Base-by-base conservation (phyloP, 2,329 filamentous ascomycete species). In the Botrytis paeoniae region DNA sequence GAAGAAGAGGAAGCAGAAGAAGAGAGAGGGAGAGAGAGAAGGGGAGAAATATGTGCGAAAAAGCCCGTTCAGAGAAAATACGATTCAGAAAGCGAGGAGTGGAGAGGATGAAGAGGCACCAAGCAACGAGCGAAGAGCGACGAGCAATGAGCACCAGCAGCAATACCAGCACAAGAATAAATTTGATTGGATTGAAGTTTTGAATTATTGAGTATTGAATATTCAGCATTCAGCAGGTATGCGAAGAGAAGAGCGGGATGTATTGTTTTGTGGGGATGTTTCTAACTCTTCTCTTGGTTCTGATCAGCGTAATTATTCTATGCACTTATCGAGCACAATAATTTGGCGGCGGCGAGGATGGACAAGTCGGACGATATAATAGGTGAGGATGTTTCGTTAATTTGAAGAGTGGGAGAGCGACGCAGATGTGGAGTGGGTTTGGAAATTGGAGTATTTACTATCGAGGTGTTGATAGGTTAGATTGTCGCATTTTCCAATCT, bases 341-440 rank as follows among this genome's bases (percentile, higher is more conserved):
- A 68, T 41, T 9, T 37, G 65, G 48, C 65, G 65, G 48, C 48
- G 48, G n/a, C 51, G 65, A 69, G 65, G 65, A 69, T 69, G 48
- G 7, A 32, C 35, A 41, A 14, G 65, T 32, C 54, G 65, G 48
- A 69, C 48, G n/a, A 69, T 69, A 41, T 57, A 25, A 57, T 32
- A 41, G 35, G 65, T 68, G 64, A 57, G 35, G 16, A 66, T 54
- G 35, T 51, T 14, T 45, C 29, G 29, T 64, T n/a, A 29, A 61
- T 61, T 68, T 22, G 65, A 68, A 68, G 65, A 57, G 65, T 68
- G 65, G 65, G 48, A 66, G 64, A 20, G 45, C 48, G 45, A 65
- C 12, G 62, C 32, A 45, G 20, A 14, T 29, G 45, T 66, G 35
- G 64, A 41, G 64, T 57, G 35, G 65, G 41, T 39, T n/a, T 51